A percentile compares a stretch with the other conserved stretches of the same genome.
phyloP scores from a whole-genome alignment of 2,329 filamentous ascomycete species.

The Byssothecium circinans region DNA sequence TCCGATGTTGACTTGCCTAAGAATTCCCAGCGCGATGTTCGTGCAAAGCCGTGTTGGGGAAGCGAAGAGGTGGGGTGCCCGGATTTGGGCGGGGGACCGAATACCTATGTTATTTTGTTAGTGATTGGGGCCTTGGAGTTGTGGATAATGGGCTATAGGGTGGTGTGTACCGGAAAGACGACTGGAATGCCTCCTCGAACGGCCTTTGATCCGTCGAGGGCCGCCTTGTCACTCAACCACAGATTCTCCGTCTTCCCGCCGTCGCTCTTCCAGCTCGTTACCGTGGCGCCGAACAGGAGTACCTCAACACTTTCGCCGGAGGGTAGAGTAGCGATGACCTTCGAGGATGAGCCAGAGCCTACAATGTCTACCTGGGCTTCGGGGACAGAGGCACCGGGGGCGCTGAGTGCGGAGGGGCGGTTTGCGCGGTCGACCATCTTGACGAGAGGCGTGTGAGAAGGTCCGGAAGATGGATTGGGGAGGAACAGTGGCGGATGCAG shows the following conservation, averaged over 20 bases:
- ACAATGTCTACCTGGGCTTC: conserved; percentile 74
- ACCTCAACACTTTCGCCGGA: conserved; percentile 85
- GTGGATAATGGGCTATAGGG: neutral
- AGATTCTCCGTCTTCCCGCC: conserved; percentile 74
- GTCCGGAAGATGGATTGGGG: neutral
- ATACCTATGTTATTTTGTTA: conserved; percentile 61
- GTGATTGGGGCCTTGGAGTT: too few species aligned
- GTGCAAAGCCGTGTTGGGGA: conserved; percentile 93
- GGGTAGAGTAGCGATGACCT: conserved; percentile 77
- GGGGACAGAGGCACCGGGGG: conserved; percentile 62
- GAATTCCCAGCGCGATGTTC: conserved; percentile 89
- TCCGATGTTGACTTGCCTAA: conserved; percentile 83
- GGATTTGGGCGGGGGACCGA: conserved; percentile 73
- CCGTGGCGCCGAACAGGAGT: conserved; percentile 87
- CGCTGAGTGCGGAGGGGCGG: conserved; percentile 70
- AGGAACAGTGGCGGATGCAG: neutral
- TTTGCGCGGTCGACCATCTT: conserved; percentile 83
- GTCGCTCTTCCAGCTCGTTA: conserved; percentile 88
- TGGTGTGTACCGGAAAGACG: conserved; percentile 77
- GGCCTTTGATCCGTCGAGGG: conserved; percentile 82
- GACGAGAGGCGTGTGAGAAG: conserved; percentile 3
- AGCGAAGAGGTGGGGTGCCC: conserved; percentile 77
- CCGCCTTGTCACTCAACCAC: conserved; percentile 78
- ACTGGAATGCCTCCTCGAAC: conserved; percentile 90
- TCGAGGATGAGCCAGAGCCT: conserved; percentile 69